These are phyloP conservation scores for Dictyostelium intermedium DNA, from an alignment of 78 protist species.

Conservation along the genomic window DNA sequence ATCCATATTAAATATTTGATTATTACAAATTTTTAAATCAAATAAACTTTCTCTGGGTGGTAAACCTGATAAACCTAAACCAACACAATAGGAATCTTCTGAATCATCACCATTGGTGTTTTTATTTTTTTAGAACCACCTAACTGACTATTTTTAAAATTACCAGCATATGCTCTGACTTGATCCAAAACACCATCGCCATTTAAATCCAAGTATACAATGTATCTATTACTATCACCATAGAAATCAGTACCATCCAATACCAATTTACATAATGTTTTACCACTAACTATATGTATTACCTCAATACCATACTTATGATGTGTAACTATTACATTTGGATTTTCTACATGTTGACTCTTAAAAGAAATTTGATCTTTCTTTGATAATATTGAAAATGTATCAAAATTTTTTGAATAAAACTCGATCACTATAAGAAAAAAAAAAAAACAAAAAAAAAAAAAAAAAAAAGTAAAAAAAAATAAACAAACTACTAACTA, in stretches of 20 bases:
- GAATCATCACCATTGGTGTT: background rate
- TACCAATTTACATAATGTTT: conserved; percentile 39
- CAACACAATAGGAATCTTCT: conserved; percentile 2
- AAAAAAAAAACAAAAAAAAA: background rate
- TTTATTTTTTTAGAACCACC: conserved; percentile 1
- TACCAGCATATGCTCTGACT: conserved; percentile 13
- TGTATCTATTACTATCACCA: conserved; percentile 7
- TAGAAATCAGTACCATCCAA: conserved; percentile 18
- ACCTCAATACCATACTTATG: conserved; percentile 48
- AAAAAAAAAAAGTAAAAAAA: background rate
- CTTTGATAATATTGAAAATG: background rate
- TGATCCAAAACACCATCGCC: conserved; percentile 67
- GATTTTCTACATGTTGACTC: background rate
- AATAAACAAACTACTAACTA: background rate
- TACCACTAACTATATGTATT: conserved; percentile 33
- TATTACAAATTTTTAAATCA: conserved; percentile 11
- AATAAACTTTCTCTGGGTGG: conserved; percentile 59
- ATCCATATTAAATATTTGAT: background rate
- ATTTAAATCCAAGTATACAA: conserved; percentile 37
- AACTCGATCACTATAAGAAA: background rate
- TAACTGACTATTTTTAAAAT: background rate
- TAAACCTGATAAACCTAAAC: conserved; percentile 36
- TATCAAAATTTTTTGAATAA: conserved; percentile 18
- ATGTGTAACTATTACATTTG: conserved; percentile 56
- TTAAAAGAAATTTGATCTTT: background rate